Evolutionary conservation across 768 basidiomycete genomes (phyloP).

Genomic region (Lentinus tigrinus): DNA sequence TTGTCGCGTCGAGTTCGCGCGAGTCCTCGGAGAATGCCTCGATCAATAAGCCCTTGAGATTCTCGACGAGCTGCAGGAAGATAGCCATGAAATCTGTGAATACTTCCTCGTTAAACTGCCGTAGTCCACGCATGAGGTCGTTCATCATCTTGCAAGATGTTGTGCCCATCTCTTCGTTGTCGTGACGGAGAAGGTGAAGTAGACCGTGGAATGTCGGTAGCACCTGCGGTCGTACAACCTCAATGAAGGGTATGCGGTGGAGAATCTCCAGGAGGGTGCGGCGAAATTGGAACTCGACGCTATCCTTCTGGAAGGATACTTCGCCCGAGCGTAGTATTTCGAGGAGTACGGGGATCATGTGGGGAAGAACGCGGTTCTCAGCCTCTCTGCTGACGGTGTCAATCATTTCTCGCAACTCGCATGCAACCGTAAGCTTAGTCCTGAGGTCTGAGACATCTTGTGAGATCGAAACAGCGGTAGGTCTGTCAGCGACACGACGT

Average conservation of each 20-base stretch:
- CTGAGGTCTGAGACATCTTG: slow-evolving; percentile 54
- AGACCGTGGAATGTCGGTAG: slow-evolving; percentile 72
- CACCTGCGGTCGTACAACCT: slow-evolving; percentile 70
- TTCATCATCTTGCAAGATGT: slow-evolving; percentile 89
- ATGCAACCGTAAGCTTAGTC: slow-evolving; percentile 66
- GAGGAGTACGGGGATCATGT: slow-evolving; percentile 71
- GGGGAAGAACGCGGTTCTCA: slow-evolving; percentile 67
- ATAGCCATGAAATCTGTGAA: slow-evolving; percentile 78
- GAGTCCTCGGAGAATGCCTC: slow-evolving; percentile 76
- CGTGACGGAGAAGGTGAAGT: slow-evolving; percentile 78
- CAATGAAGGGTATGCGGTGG: slow-evolving; percentile 81
- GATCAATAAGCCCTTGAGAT: slow-evolving; percentile 68
- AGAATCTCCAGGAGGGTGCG: slow-evolving; percentile 86
- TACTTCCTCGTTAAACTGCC: slow-evolving; percentile 67
- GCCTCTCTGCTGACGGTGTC: slow-evolving; percentile 72
- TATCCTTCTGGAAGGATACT: slow-evolving; percentile 64
- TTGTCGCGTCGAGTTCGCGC: slow-evolving; percentile 48
- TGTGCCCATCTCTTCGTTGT: slow-evolving; percentile 96
- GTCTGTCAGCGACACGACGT: slow-evolving; percentile 14
- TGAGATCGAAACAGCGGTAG: background rate
- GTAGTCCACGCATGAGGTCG: slow-evolving; percentile 81
- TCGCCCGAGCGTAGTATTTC: slow-evolving; percentile 72
- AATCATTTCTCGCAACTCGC: slow-evolving; percentile 78
- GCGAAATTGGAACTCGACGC: slow-evolving; percentile 77
- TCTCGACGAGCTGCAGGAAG: slow-evolving; percentile 75